phyloP scores from a whole-genome alignment of 108 stramenopile genomes.

The Conticribra guillardii region DNA sequence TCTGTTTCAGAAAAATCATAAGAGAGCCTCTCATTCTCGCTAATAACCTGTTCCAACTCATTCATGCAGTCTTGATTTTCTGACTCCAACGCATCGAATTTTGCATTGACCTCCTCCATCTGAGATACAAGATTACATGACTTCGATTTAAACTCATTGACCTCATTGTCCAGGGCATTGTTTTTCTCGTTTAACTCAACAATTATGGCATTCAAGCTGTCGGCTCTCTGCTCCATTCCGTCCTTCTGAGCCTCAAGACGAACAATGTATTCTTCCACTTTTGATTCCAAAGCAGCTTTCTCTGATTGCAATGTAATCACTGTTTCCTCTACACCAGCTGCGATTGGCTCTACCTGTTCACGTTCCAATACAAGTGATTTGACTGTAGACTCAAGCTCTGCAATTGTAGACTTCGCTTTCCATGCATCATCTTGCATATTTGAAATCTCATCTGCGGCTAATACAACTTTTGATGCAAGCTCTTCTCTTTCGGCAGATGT shows the following conservation, averaged over 20 bases:
- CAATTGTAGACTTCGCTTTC: constrained; percentile 4
- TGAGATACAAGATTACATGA: constrained; percentile 17
- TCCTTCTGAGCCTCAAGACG: too few species aligned
- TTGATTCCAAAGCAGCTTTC: too few species aligned
- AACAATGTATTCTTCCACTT: too few species aligned
- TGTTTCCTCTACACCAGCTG: constrained; percentile 10
- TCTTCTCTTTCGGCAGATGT: not conserved
- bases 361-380: constrained; percentile 24
- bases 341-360: constrained; percentile 13
- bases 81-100: constrained; percentile 17
- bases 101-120: constrained; percentile 10
- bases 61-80: constrained; percentile 16
- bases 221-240: too few species aligned
- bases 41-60: constrained; percentile 4
- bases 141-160: constrained; percentile 1
- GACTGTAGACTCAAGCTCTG: constrained; percentile 16
- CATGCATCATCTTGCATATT: constrained; percentile 6
- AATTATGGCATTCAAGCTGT: too few species aligned
- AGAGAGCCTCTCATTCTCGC: constrained; percentile 10
- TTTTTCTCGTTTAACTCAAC: too few species aligned
- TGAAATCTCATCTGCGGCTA: not conserved
- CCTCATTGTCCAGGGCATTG: constrained; percentile 6
- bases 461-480: not conserved
- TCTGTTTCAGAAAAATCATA: constrained; percentile 10
- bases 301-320: not conserved